A percentile compares a stretch with the other conserved stretches of the same genome.
Conservation (phyloP, 495 filamentous ascomycete species). For the Penicillium malachiteum region DNA sequence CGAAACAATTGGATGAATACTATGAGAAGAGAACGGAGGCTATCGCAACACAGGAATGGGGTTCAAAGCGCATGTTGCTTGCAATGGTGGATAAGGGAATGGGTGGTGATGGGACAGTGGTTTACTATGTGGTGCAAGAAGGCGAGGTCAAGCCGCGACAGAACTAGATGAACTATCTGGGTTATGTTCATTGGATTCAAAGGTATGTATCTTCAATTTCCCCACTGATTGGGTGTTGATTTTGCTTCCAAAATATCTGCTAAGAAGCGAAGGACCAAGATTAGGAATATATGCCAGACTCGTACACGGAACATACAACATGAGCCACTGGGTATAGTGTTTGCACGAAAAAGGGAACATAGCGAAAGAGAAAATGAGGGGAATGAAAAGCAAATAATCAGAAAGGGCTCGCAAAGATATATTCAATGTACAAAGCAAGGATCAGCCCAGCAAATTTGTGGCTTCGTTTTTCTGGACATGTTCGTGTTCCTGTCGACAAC, state of each 20-base stretch:
- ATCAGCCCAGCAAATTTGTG: slow-evolving; percentile 20
- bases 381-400: background rate
- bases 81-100: slow-evolving; percentile 65
- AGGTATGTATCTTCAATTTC: slow-evolving; percentile 3
- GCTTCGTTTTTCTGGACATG: slow-evolving; percentile 19
- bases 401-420: background rate
- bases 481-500: slow-evolving; percentile 63
- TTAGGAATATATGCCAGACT: slow-evolving; percentile 10
- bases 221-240: no score
- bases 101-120: slow-evolving; percentile 83
- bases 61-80: slow-evolving; percentile 71
- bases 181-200: slow-evolving; percentile 2
- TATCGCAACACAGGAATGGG: slow-evolving; percentile 36
- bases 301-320: slow-evolving; percentile 14
- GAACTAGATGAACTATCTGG: slow-evolving; percentile 56
- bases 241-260: slow-evolving; percentile 13
- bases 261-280: slow-evolving; percentile 8
- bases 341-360: background rate
- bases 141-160: slow-evolving; percentile 95
- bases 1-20: slow-evolving; percentile 35
- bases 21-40: slow-evolving; percentile 37
- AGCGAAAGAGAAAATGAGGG: background rate
- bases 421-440: background rate
- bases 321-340: slow-evolving; percentile 36
- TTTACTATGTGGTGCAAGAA: slow-evolving; percentile 94